phyloP scores from a whole-genome alignment of 331 rosid species.

The Cydonia oblonga region DNA sequence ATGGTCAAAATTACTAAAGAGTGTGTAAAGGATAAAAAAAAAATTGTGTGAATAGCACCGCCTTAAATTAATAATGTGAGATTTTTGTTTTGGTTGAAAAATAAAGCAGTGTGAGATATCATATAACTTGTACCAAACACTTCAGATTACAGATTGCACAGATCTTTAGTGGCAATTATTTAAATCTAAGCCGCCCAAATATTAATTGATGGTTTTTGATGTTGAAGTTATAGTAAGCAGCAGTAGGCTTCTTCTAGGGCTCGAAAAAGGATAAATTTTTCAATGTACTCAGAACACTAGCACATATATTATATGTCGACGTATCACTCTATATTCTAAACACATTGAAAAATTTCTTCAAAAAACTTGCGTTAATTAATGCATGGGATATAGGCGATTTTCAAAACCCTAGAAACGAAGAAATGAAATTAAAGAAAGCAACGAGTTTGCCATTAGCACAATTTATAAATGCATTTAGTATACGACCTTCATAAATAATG shows the following conservation, averaged over 20 bases:
- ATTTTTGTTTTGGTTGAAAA: no score
- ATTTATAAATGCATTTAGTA: no score
- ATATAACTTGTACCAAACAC: neutral
- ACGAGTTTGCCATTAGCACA: neutral
- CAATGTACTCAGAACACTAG: no score
- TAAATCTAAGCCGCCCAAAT: neutral
- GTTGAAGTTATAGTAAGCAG: neutral
- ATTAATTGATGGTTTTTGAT: neutral
- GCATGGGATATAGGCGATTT: neutral
- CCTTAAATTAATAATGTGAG: no score
- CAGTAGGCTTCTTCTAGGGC: neutral
- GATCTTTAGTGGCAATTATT: neutral
- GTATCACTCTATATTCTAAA: no score
- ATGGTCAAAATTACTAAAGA: no score
- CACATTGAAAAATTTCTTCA: no score
- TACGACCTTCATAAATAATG: no score
- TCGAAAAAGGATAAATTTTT: no score
- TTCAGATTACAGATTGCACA: neutral
- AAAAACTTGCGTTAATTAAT: neutral
- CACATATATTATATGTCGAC: no score
- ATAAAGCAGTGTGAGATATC: neutral
- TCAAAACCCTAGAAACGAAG: neutral
- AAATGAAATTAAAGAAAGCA: neutral
- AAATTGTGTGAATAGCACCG: no score
- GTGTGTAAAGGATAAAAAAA: no score